phyloP scores from a whole-genome alignment of 345 rosid species.

The rapeseed (Brassica napus) region Da-Ae NC_063449.1:29480001-29480500 shows the following conservation, averaged over 20 bases:
- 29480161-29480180: slow-evolving; percentile 88
- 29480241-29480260: neutral
- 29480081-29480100: slow-evolving; percentile 79
- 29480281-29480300: neutral
- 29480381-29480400: neutral
- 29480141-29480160: slow-evolving; percentile 94
- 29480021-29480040: slow-evolving; percentile 53
- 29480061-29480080: slow-evolving; percentile 17
- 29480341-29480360: neutral
- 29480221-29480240: neutral
- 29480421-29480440: neutral
- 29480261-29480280: neutral
- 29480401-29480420: neutral
- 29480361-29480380: neutral
- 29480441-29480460: slow-evolving; percentile 1
- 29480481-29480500: neutral
- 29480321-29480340: neutral
- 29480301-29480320: neutral
- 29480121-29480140: slow-evolving; percentile 92
- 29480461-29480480: neutral
- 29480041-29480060: neutral
- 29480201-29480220: slow-evolving; percentile 36
- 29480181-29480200: slow-evolving; percentile 90
- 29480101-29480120: slow-evolving; percentile 62
- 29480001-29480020: slow-evolving; percentile 84